Evolutionary conservation across 495 filamentous ascomycete species (phyloP).

Genomic region (Tirmania nivea): DNA sequence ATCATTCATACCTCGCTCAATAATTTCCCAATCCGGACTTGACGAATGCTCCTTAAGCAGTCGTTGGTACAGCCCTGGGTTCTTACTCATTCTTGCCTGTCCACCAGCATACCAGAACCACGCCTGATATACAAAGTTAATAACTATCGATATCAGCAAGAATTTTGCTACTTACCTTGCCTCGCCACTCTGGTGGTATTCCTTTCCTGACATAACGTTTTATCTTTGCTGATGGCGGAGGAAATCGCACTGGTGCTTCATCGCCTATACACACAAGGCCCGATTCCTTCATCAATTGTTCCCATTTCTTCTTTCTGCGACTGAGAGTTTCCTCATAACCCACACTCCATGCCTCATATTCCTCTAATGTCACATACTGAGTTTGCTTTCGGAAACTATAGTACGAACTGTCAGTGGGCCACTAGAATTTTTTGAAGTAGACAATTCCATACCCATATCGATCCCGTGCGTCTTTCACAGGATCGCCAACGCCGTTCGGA

Average conservation of each 20-base stretch:
- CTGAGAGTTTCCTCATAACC: constrained; percentile 47
- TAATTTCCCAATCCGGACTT: constrained; percentile 62
- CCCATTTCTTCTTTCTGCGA: constrained; percentile 62
- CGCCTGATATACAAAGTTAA: constrained; percentile 22
- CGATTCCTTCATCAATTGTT: constrained; percentile 49
- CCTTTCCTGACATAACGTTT: constrained; percentile 86
- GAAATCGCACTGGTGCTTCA: constrained; percentile 44
- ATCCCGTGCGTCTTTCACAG: constrained; percentile 23
- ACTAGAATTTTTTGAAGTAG: background rate
- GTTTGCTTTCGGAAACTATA: constrained; percentile 86
- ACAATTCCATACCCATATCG: constrained; percentile 22
- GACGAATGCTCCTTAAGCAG: constrained; percentile 41
- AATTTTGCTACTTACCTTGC: constrained; percentile 23
- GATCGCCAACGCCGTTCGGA: constrained; percentile 4
- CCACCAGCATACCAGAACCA: constrained; percentile 98
- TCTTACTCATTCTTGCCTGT: constrained; percentile 46
- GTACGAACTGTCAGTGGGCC: constrained; percentile 36
- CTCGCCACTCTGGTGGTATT: constrained; percentile 82
- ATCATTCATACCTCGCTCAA: constrained; percentile 38
- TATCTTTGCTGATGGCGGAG: constrained; percentile 53
- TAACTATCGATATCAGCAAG: too few relatives aligned
- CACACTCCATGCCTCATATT: constrained; percentile 66
- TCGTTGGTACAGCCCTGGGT: constrained; percentile 50
- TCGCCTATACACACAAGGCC: constrained; percentile 41
- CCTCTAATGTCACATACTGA: constrained; percentile 47